Evolutionary conservation across 768 basidiomycete species (phyloP).

Genomic region (Psilocybe subaeruginosa): DNA sequence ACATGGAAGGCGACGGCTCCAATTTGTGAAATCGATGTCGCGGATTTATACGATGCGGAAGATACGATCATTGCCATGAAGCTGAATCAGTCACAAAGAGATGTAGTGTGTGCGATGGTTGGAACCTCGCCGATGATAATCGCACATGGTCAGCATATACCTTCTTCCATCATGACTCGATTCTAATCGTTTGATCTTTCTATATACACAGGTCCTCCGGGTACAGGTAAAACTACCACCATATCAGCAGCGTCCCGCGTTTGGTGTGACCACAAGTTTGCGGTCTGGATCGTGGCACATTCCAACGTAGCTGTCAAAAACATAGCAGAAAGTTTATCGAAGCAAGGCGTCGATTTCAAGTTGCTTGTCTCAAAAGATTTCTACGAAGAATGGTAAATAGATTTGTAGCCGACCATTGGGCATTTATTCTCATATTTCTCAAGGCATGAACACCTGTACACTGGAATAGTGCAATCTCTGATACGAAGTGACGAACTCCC

Average conservation of each 20-base stretch:
- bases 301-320: constrained; percentile 57
- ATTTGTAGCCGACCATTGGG: background rate
- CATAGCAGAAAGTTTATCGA: constrained; percentile 45
- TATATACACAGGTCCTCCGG: constrained; percentile 43
- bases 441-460: constrained; percentile 58
- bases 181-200: background rate
- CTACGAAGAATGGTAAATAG: constrained; percentile 43
- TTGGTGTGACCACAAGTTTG: constrained; percentile 30
- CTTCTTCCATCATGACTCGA: background rate
- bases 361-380: constrained; percentile 52
- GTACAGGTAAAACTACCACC: constrained; percentile 56
- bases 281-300: constrained; percentile 47
- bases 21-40: background rate
- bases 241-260: constrained; percentile 45
- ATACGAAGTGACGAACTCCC: constrained; percentile 47
- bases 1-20: constrained; percentile 12
- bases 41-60: background rate
- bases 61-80: background rate
- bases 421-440: background rate
- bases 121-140: constrained; percentile 33
- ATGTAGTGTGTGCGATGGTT: constrained; percentile 39
- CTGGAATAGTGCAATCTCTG: constrained; percentile 30
- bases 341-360: constrained; percentile 39
- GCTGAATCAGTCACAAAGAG: constrained; percentile 41
- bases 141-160: constrained; percentile 36